These are phyloP conservation scores for Garcia nutans DNA, from an alignment of 345 rosid genomes.

Conservation along the genomic window DNA sequence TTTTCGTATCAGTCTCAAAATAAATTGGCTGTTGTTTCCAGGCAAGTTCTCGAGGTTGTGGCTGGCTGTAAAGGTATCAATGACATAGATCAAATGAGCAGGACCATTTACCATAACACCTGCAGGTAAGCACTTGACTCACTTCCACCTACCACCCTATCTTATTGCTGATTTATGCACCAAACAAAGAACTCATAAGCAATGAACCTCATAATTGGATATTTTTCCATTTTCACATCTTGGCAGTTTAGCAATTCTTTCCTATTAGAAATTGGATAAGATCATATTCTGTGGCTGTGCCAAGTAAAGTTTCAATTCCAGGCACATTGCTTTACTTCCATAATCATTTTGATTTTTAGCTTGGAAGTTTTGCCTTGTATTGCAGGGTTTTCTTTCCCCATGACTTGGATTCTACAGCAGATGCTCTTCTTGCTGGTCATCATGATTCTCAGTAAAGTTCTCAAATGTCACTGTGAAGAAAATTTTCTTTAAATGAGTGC, in stretches of 20 bases:
- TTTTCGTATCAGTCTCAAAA: conserved; percentile 4
- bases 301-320: neutral
- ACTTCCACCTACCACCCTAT: too few species aligned
- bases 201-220: neutral
- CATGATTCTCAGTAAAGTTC: conserved; percentile 24
- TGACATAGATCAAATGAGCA: conserved; percentile 58
- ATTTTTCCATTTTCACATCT: neutral
- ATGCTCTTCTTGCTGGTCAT: conserved; percentile 61
- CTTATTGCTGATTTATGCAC: neutral
- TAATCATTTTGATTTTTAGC: neutral
- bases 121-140: conserved; percentile 55
- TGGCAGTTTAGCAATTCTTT: conserved; percentile 4
- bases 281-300: too few species aligned
- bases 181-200: neutral
- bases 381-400: conserved; percentile 95
- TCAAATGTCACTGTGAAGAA: neutral
- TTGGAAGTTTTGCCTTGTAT: neutral
- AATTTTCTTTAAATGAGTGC: neutral
- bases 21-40: conserved; percentile 26
- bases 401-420: conserved; percentile 73
- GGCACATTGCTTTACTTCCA: neutral
- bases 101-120: conserved; percentile 78
- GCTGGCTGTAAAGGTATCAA: conserved; percentile 80
- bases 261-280: neutral
- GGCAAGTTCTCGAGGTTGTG: conserved; percentile 95